Evolutionary conservation across 2,329 filamentous ascomycete species (phyloP).

Genomic region (Nemania sp.): DNA sequence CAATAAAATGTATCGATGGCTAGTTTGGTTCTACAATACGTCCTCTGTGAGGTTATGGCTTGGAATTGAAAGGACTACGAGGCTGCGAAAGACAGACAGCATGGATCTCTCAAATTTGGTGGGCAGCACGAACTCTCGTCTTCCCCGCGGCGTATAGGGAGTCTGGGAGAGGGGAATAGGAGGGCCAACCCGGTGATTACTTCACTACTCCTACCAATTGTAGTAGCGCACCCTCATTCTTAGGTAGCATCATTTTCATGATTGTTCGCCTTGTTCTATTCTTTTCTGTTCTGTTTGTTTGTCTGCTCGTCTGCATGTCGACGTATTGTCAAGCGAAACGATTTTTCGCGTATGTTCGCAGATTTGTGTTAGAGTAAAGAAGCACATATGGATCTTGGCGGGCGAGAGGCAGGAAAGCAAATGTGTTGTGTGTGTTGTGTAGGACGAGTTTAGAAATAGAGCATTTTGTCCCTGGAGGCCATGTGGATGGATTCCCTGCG

Average conservation of each 20-base stretch:
- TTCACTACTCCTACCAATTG: conserved; percentile 12
- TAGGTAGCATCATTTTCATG: conserved; percentile 24
- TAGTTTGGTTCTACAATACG: conserved; percentile 22
- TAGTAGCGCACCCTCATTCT: conserved; percentile 21
- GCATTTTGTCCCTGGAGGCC: too few relatives aligned
- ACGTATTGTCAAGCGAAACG: too few relatives aligned
- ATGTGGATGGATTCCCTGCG: too few relatives aligned
- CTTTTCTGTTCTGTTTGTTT: too few relatives aligned
- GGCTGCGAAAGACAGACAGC: conserved; percentile 27
- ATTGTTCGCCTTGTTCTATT: conserved; percentile 5
- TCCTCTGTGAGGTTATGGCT: conserved; percentile 25
- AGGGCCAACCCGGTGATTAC: too few relatives aligned
- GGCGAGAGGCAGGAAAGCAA: too few relatives aligned
- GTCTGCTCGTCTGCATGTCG: too few relatives aligned
- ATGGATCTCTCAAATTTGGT: conserved; percentile 33
- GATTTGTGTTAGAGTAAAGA: too few relatives aligned
- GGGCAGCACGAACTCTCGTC: conserved; percentile 26
- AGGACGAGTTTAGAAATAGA: too few relatives aligned
- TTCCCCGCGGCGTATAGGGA: conserved; percentile 25
- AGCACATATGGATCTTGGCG: too few relatives aligned
- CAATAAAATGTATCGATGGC: conserved; percentile 22
- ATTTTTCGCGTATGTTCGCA: too few relatives aligned
- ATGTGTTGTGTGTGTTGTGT: too few relatives aligned
- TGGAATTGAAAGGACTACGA: conserved; percentile 26
- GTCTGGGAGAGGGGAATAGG: conserved; percentile 27